Conservation (phyloP, 2,329 filamentous ascomycete species). For the Hymenoscyphus scutula region DNA sequence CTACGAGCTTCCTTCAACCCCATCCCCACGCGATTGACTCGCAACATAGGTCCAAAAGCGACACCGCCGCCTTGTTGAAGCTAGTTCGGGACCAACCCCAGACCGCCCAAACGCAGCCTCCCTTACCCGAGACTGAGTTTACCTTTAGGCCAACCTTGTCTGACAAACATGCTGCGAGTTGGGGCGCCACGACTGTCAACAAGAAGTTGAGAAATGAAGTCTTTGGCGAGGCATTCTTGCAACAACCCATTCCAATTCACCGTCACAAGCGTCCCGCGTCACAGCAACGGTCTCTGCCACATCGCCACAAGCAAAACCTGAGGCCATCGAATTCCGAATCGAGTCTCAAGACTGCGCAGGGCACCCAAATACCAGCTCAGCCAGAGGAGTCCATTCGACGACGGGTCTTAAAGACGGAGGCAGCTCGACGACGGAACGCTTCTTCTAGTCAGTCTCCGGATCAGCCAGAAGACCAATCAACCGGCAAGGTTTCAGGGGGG, state of each 20-base stretch:
- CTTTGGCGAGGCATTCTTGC: constrained; percentile 86
- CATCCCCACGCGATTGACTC: constrained; percentile 45
- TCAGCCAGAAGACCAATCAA: constrained; percentile 14
- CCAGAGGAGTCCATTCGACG: constrained; percentile 40
- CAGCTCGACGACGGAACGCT: constrained; percentile 23
- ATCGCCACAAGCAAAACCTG: constrained; percentile 44
- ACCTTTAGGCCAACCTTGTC: constrained; percentile 46
- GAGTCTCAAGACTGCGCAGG: constrained; percentile 31
- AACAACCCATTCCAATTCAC: constrained; percentile 77
- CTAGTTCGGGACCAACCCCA: constrained; percentile 33
- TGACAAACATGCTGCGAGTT: constrained; percentile 62
- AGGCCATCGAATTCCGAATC: constrained; percentile 35
- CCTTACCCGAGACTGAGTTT: constrained; percentile 18
- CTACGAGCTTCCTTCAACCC: constrained; percentile 71
- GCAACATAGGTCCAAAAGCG: constrained; percentile 27
- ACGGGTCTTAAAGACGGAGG: constrained; percentile 32
- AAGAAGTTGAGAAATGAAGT: constrained; percentile 85
- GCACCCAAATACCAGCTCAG: constrained; percentile 19
- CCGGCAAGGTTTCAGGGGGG: constrained; percentile 21
- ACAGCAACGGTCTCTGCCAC: constrained; percentile 62
- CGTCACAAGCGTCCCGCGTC: constrained; percentile 66
- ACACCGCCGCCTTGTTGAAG: constrained; percentile 34
- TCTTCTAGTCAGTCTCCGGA: constrained; percentile 7
- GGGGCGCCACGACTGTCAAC: constrained; percentile 92
- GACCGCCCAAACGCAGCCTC: constrained; percentile 22